These are phyloP conservation scores for Loxodes magnus DNA, from an alignment of 73 alveolate genomes.

Conservation along the genomic window DNA sequence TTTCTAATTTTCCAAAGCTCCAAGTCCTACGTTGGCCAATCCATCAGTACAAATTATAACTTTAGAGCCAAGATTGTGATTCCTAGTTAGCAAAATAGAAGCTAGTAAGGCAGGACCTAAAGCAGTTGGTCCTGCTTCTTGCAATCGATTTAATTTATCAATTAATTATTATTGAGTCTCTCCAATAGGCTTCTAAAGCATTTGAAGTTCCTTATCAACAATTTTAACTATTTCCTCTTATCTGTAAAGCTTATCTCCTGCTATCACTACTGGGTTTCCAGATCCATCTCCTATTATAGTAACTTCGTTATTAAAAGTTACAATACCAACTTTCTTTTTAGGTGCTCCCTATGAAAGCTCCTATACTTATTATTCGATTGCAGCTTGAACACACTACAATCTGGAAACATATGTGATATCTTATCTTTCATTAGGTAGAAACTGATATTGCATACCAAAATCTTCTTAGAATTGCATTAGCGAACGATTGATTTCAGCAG, in stretches of 20 bases:
- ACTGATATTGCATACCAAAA: conserved; percentile 45
- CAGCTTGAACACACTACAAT: conserved; percentile 81
- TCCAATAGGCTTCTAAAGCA: conserved; percentile 32
- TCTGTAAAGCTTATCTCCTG: conserved; percentile 63
- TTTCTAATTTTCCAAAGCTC: conserved; percentile 35
- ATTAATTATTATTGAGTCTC: conserved; percentile 35
- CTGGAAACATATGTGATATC: conserved; percentile 74
- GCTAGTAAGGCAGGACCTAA: conserved; percentile 83
- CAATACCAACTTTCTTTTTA: conserved; percentile 74
- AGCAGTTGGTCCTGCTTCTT: conserved; percentile 88
- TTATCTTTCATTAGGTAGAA: conserved; percentile 25
- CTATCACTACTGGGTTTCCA: conserved; percentile 30
- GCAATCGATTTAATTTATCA: conserved; percentile 29
- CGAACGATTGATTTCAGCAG: conserved; percentile 20
- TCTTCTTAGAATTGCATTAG: conserved; percentile 18
- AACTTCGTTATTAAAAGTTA: conserved; percentile 79
- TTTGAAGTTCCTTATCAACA: conserved; percentile 21
- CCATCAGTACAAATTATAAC: conserved; percentile 94
- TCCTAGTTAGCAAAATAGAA: conserved; percentile 51
- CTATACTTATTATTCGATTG: conserved; percentile 60
- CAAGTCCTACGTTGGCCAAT: conserved; percentile 86
- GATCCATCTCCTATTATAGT: conserved; percentile 83
- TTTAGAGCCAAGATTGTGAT: conserved; percentile 70
- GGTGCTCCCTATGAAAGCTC: conserved; percentile 55
- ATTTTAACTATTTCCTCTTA: conserved; percentile 34